Base-by-base conservation (phyloP, 1,284 basidiomycete species). In the Sporisorium scitamineum region DNA sequence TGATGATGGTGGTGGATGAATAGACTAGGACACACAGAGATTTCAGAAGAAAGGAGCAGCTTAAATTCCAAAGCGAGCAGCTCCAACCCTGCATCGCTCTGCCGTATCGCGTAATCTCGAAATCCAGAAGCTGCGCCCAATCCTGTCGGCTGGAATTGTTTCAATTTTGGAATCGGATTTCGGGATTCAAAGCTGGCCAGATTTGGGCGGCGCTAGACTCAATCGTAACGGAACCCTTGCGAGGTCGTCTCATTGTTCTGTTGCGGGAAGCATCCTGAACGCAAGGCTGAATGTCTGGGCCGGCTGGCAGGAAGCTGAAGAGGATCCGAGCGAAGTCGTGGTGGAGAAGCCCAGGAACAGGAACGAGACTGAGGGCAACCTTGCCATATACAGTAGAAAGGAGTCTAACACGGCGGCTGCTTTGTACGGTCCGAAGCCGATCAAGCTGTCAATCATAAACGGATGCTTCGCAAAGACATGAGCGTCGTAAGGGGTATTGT, bases 71-170 rank as follows among this genome's bases (percentile, higher is more conserved):
- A 39, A 41, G 14, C 18, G 37, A 44, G 27, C 53, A 44, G 37
- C 54, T 32, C 34, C 41, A 56, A 29, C n/a, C 32, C 42, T 34
- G 47, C 57, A 54, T 55, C 54, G 41, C 39, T 57, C 61, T 55
- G 62, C 55, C 20, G 58, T 52, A 71, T 71, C 63, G 60, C 69
- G 69, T 71, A 71, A 71, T 66, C 69, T n/a, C 29, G 41, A 39
- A 29, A 29, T 55, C 27, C 11, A 11, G n/a, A 20, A 5, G 42
- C 53, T 37, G 53, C 57, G 54, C 27, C 52, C 58, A 60, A 66
- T 41, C 34, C 45, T 20, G 14, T 20, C 34, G 20, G 51, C 31
- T 32, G 42, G 34, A 50, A 31, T 54, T n/a, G 26, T 9, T 13
- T 20, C 3, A 13, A 52, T 2, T 20, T 42, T 13, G n/a, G 27